Evolutionary conservation across 306 rosid species (phyloP).

Genomic region (Gillenia trifoliata): DNA sequence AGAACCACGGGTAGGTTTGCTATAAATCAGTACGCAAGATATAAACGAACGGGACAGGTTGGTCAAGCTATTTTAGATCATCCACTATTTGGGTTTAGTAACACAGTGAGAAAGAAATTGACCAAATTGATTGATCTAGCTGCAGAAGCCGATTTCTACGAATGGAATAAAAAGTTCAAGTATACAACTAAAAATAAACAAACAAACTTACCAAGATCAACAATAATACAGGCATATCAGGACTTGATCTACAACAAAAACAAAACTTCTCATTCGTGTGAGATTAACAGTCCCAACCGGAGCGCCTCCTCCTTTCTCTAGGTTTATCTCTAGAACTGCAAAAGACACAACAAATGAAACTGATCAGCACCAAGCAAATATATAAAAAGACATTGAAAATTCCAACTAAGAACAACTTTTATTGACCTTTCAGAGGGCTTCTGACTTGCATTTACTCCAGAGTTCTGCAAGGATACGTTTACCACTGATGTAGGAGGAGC

Average conservation of each 20-base stretch:
- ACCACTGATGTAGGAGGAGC: slow-evolving; percentile 30
- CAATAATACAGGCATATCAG: slow-evolving; percentile 37
- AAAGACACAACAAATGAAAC: slow-evolving; percentile 22
- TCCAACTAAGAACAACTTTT: slow-evolving; percentile 1
- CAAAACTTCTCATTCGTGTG: slow-evolving; percentile 17
- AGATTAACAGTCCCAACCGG: slow-evolving; percentile 85
- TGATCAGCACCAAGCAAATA: slow-evolving; percentile 25
- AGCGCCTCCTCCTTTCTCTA: slow-evolving; percentile 78
- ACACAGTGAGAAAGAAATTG: not conserved
- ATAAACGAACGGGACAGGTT: no score
- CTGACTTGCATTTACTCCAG: slow-evolving; percentile 43
- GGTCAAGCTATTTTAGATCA: not conserved
- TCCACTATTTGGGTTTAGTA: not conserved
- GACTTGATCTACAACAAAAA: slow-evolving; percentile 17
- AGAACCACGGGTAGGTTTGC: no score
- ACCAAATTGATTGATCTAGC: not conserved
- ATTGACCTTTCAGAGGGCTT: slow-evolving; percentile 57
- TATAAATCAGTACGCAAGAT: no score
- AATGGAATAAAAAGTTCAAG: not conserved
- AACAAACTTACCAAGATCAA: slow-evolving; percentile 10
- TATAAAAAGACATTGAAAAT: slow-evolving; percentile 7
- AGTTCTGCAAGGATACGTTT: slow-evolving; percentile 37
- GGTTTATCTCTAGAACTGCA: slow-evolving; percentile 65
- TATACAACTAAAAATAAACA: not conserved
- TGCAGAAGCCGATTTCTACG: not conserved